Evolutionary conservation across 2,329 filamentous ascomycete genomes (phyloP).

Genomic region (Paradendryphiella salina): DNA sequence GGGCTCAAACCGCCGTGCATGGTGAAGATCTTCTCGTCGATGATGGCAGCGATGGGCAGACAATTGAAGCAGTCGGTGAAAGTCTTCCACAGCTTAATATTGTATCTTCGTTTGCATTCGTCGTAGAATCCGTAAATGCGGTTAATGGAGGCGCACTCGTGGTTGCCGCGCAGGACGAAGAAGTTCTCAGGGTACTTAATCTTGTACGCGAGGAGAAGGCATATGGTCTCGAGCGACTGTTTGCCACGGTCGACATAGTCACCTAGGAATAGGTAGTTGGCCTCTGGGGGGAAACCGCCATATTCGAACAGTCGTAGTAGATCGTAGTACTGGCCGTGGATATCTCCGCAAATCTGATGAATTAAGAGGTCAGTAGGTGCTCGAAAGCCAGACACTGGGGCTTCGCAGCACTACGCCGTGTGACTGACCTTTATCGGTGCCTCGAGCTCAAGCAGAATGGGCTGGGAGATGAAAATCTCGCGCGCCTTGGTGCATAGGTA

Average conservation of each 20-base stretch:
- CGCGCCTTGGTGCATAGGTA: conserved; percentile 97
- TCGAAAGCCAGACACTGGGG: conserved; percentile 3
- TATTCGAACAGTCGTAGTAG: conserved; percentile 97
- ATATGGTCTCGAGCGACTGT: conserved; percentile 90
- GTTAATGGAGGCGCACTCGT: conserved; percentile 95
- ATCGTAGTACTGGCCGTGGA: conserved; percentile 99
- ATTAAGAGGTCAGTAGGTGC: conserved; percentile 18
- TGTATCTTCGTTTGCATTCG: conserved; percentile 94
- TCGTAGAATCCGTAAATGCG: conserved; percentile 98
- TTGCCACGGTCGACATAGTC: conserved; percentile 98
- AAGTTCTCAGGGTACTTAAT: conserved; percentile 98
- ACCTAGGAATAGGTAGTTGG: conserved; percentile 92
- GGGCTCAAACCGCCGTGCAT: conserved; percentile 98
- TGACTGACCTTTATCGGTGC: conserved; percentile 92
- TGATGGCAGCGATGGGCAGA: conserved; percentile 95
- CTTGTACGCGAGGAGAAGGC: conserved; percentile 88
- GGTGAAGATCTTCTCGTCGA: conserved; percentile 99
- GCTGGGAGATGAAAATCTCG: conserved; percentile 99
- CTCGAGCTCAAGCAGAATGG: conserved; percentile 94
- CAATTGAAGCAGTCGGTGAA: conserved; percentile 99
- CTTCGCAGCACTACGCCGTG: conserved; percentile 3
- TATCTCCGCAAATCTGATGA: conserved; percentile 92
- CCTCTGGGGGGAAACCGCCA: conserved; percentile 86
- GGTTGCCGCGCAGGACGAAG: conserved; percentile 90
- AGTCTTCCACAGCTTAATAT: conserved; percentile 98